Evolutionary conservation across 768 basidiomycete species (phyloP), one percentile per base, ranked within the genome.

Genomic region (Termitomyces sp.): DNA sequence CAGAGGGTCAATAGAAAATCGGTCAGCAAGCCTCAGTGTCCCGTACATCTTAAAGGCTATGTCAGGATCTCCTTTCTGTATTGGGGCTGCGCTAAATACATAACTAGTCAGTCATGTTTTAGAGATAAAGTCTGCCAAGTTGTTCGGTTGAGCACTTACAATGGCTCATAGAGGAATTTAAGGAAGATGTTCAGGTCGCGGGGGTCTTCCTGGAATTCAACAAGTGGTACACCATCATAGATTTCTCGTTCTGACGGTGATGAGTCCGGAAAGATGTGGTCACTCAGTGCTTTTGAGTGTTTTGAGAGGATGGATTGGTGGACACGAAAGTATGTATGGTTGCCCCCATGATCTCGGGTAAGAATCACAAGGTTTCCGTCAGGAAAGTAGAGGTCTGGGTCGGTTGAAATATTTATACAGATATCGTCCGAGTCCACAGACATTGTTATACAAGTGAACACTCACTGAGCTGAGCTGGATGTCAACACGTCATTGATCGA

Each of bases 161-260:
- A 65, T n/a, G 64, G 64, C 58, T 65, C 64, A 35, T 65, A 65
- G 21, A 65, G 59, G 56, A 65, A 65, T 60, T 65, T 65, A 53
- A 65, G 35, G 51, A 65, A 65, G 22, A 63, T 61, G 40, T 63
- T 63, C 21, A 65, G 45, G 58, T 65, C 64, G 37, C 55, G 61
- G 14, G 64, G 56, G 28, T 65, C 64, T 60, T 65, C 64, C 30
- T 65, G 64, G 54, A 65, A 63, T 46, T 65, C 64, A 51, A 65
- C 60, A 35, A 65, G 59, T 14, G 64, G 64, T 17, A 65, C 62
- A 45, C 64, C 64, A 53, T 63, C 64, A 55, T 63, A 60, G 19
- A 61, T 44, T 22, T 65, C 64, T 45, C 60, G 57, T 45, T 58
- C 45, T 48, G 54, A 48, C 8, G 61, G 38, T 21, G 60, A 53